Evolutionary conservation across 192 early-diverging fungal species (phyloP), one percentile per base, ranked within the genome.

Genomic region (Coemansia sp.): DNA sequence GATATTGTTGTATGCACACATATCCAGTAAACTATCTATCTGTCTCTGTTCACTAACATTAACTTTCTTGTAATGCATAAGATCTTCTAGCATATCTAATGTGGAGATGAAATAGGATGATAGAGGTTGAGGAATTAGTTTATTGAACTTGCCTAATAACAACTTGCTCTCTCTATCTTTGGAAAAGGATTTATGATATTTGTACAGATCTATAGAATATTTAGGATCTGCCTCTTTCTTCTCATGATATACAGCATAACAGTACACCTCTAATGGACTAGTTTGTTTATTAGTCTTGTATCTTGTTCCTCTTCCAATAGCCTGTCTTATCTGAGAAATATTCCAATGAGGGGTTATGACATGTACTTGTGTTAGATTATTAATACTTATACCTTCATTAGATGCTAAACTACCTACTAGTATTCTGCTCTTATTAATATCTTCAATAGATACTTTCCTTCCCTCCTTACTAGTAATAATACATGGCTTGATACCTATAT

Each of bases 261-360:
- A 48, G 32, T 48, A 57, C 25, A 48, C 55, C 26, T 57, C 15
- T 27, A 57, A 17, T 14, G 24, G 20, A 17, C 23, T 14, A 28
- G 55, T 10, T 17, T 41, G 32, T 5, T 39, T 32, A 11, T 29
- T n/a, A n/a, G n/a, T n/a, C n/a, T 46, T 26, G 11, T 32, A 48
- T 4, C 55, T 47, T 17, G 55, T 57, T 26, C 55, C 55, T 57
- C 55, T 57, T 28, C 55, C 55, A 32, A 57, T 48, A 41, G 37
- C 55, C 23, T 57, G 55, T 30, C 33, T 40, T 19, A 28, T 57
- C 9, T 48, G 44, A 10, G 55, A 57, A 5, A 38, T 48, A 20
- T 57, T 57, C 55, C 55, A 57, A 22, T 57, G 55, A 39, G 55
- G 45, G 14, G 55, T 57, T 8, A 57, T 32, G 19, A 57, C 33